Conservation (phyloP, 192 early-diverging fungal genomes). For the Piromyces finnis region DNA sequence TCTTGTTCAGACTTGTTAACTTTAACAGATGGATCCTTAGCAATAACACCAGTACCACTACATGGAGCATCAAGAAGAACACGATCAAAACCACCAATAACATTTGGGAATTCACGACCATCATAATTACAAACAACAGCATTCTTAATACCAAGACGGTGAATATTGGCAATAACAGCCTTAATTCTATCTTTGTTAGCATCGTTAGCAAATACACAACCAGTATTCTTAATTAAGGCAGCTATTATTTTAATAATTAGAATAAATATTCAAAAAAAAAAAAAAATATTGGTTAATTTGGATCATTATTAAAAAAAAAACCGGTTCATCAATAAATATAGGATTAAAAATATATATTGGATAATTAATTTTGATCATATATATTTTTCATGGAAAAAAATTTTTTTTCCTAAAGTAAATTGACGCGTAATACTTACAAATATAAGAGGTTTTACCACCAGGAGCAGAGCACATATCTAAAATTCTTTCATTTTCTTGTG, state of each 20-base stretch:
- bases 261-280: not conserved
- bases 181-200: conserved; percentile 84
- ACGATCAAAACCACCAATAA: conserved; percentile 95
- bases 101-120: conserved; percentile 87
- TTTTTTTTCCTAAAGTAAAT: too few relatives aligned
- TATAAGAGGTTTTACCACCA: conserved; percentile 94
- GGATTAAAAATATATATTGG: too few relatives aligned
- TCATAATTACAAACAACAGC: conserved; percentile 89
- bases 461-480: conserved; percentile 97
- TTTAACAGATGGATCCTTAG: conserved; percentile 92
- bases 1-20: conserved; percentile 84
- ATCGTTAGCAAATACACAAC: conserved; percentile 92
- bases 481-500: conserved; percentile 83
- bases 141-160: conserved; percentile 65
- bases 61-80: conserved; percentile 97
- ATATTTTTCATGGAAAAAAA: too few relatives aligned
- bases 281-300: too few relatives aligned
- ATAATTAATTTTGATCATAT: too few relatives aligned
- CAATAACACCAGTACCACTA: conserved; percentile 94
- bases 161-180: conserved; percentile 78
- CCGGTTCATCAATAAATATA: too few relatives aligned
- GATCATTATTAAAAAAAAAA: too few relatives aligned
- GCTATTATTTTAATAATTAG: conserved; percentile 9
- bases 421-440: conserved; percentile 22
- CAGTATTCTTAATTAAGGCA: conserved; percentile 93